Percentiles rank a stretch among this genome's conserved stretches.
Evolutionary conservation across 805 yeast genomes (phyloP).

Genomic region (Starmerella sirachaensis): DNA sequence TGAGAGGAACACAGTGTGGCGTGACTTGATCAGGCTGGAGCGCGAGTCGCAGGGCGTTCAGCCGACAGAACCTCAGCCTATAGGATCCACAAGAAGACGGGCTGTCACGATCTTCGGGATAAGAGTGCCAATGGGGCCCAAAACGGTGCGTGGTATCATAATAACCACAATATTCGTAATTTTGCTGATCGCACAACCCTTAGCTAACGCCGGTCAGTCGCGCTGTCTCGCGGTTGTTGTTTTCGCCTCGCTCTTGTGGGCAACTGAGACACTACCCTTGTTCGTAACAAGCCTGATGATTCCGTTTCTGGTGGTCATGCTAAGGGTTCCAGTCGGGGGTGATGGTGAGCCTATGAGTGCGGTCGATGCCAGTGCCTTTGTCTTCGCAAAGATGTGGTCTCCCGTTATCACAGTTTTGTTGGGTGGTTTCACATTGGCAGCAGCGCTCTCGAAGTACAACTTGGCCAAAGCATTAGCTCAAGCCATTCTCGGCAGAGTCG

Average conservation of each 20-base stretch:
- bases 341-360: conserved; percentile 39
- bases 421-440: conserved; percentile 93
- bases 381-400: conserved; percentile 86
- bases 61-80: conserved; percentile 20
- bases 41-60: conserved; percentile 36
- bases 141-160: conserved; percentile 28
- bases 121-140: neutral
- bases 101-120: neutral
- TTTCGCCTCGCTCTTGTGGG: conserved; percentile 83
- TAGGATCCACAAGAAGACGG: no score
- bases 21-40: conserved; percentile 86
- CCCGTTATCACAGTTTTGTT: conserved; percentile 78
- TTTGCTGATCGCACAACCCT: conserved; percentile 34
- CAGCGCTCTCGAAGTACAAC: conserved; percentile 82
- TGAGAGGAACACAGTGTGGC: conserved; percentile 97
- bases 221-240: conserved; percentile 76
- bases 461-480: conserved; percentile 81
- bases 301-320: conserved; percentile 66
- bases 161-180: conserved; percentile 41
- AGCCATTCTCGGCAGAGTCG: conserved; percentile 66
- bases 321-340: conserved; percentile 40
- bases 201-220: conserved; percentile 46
- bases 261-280: conserved; percentile 85
- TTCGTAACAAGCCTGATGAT: conserved; percentile 78
- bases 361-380: conserved; percentile 61